phyloP scores from a whole-genome alignment of 768 basidiomycete genomes.

The Lentinula sp. region DNA sequence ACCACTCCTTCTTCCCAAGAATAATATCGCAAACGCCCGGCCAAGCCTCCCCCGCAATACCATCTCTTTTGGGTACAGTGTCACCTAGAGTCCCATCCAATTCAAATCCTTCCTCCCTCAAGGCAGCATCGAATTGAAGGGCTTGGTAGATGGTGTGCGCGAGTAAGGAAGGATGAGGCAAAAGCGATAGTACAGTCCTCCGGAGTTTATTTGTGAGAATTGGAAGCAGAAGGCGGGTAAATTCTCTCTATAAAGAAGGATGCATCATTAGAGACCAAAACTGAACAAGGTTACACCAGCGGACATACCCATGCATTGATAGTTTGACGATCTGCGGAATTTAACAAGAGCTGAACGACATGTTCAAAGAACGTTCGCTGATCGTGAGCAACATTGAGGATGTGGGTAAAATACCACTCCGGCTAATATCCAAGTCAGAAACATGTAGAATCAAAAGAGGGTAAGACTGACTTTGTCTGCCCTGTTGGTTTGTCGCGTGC shows the following conservation, averaged over 20 bases:
- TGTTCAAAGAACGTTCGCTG: slow-evolving; percentile 77
- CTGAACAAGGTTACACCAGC: not conserved
- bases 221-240: slow-evolving; percentile 72
- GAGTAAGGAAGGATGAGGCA: slow-evolving; percentile 76
- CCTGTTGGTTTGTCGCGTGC: slow-evolving; percentile 79
- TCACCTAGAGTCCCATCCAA: slow-evolving; percentile 37
- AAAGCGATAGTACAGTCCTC: slow-evolving; percentile 64
- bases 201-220: slow-evolving; percentile 71
- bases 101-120: slow-evolving; percentile 70
- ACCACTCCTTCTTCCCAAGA: slow-evolving; percentile 83
- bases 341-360: slow-evolving; percentile 65
- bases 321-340: slow-evolving; percentile 51
- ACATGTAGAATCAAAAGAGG: not conserved
- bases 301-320: slow-evolving; percentile 72
- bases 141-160: slow-evolving; percentile 97
- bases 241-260: slow-evolving; percentile 58
- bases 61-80: slow-evolving; percentile 19
- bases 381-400: slow-evolving; percentile 82
- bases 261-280: slow-evolving; percentile 1
- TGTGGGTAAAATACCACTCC: slow-evolving; percentile 95
- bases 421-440: slow-evolving; percentile 44
- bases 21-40: slow-evolving; percentile 79
- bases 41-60: slow-evolving; percentile 38
- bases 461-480: slow-evolving; percentile 70
- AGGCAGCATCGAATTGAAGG: slow-evolving; percentile 75